phyloP scores from a whole-genome alignment of 1,139 yeast genomes.

The Candida tropicalis region DNA sequence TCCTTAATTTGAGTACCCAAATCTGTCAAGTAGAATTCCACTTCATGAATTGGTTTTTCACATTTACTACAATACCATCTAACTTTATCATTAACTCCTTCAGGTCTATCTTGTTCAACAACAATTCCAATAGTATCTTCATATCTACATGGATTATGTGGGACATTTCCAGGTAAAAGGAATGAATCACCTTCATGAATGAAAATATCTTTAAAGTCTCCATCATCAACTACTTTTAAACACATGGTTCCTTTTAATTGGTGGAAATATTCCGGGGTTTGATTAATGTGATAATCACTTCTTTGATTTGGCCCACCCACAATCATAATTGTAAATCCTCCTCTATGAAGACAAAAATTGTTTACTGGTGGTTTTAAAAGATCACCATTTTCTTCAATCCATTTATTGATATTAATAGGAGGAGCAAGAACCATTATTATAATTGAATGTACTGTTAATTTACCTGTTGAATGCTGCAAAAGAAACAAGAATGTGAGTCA shows the following conservation, averaged over 20 bases:
- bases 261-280: slow-evolving; percentile 92
- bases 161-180: slow-evolving; percentile 78
- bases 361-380: slow-evolving; percentile 89
- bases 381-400: slow-evolving; percentile 78
- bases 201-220: slow-evolving; percentile 70
- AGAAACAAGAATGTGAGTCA: background rate
- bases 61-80: slow-evolving; percentile 89
- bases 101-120: slow-evolving; percentile 91
- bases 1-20: slow-evolving; percentile 89
- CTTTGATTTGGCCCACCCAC: slow-evolving; percentile 96
- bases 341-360: slow-evolving; percentile 85
- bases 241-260: slow-evolving; percentile 87
- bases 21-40: slow-evolving; percentile 73
- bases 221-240: slow-evolving; percentile 78
- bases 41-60: slow-evolving; percentile 63
- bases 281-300: slow-evolving; percentile 90
- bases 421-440: slow-evolving; percentile 51
- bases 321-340: slow-evolving; percentile 91
- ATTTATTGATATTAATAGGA: slow-evolving; percentile 76
- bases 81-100: slow-evolving; percentile 63
- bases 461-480: background rate
- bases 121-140: slow-evolving; percentile 88
- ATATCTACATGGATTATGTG: slow-evolving; percentile 89
- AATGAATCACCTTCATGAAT: slow-evolving; percentile 89
- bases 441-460: background rate